These are phyloP conservation scores for Lodderomyces margitis DNA, from an alignment of 1,139 yeast genomes.

Conservation along the genomic window DNA sequence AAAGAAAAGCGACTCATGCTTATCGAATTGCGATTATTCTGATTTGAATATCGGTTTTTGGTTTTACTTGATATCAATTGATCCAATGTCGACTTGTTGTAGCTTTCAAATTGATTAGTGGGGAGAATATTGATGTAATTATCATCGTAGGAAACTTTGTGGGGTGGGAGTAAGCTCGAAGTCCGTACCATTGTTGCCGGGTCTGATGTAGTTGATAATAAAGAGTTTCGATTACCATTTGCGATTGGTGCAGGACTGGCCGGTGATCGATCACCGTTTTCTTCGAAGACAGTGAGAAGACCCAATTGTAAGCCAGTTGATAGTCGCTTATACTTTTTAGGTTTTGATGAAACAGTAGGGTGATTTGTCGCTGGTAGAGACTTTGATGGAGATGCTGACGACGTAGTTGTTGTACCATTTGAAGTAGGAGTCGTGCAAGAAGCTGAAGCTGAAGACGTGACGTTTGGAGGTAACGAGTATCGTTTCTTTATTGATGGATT, in stretches of 20 bases:
- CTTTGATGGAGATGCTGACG: not conserved
- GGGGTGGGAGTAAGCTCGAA: slow-evolving; percentile 1
- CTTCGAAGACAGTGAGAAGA: slow-evolving; percentile 41
- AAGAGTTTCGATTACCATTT: slow-evolving; percentile 4
- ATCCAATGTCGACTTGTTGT: slow-evolving; percentile 39
- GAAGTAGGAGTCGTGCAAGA: slow-evolving; percentile 1
- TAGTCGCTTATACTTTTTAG: slow-evolving; percentile 29
- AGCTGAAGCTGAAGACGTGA: slow-evolving; percentile 2
- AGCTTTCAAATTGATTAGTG: slow-evolving; percentile 27
- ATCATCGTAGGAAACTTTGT: slow-evolving; percentile 25
- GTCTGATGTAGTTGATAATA: not conserved
- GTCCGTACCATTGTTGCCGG: not conserved
- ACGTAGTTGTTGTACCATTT: not conserved
- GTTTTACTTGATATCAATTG: slow-evolving; percentile 14
- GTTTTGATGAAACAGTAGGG: not conserved
- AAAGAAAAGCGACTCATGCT: slow-evolving; percentile 32
- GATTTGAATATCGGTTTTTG: slow-evolving; percentile 8
- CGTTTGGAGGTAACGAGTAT: slow-evolving; percentile 23
- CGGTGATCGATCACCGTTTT: slow-evolving; percentile 16
- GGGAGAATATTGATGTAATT: slow-evolving; percentile 27
- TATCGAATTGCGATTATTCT: slow-evolving; percentile 8
- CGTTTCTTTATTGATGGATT: slow-evolving; percentile 29
- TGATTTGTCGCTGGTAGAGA: not conserved
- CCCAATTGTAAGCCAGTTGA: slow-evolving; percentile 44
- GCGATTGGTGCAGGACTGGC: not conserved